phyloP scores from a whole-genome alignment of 2,329 filamentous ascomycete species.

The Phoma herbarum region DNA sequence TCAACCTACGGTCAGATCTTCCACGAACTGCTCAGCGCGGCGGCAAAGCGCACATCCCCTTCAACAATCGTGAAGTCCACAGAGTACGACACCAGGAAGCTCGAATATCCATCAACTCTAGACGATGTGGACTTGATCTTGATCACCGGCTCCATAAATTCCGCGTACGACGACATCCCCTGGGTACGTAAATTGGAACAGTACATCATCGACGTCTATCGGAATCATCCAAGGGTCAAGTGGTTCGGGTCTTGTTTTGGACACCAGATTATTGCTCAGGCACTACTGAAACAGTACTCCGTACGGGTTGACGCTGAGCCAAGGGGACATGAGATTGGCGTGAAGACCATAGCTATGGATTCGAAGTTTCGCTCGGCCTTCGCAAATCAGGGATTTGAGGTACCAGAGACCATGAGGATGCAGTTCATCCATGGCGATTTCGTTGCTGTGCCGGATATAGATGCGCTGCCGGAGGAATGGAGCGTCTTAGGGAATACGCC shows the following conservation, averaged over 20 bases:
- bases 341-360: constrained; percentile 32
- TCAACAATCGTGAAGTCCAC: constrained; percentile 35
- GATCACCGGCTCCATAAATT: constrained; percentile 52
- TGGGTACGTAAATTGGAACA: constrained; percentile 37
- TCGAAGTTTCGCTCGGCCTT: constrained; percentile 18
- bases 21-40: constrained; percentile 33
- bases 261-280: constrained; percentile 54
- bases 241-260: constrained; percentile 58
- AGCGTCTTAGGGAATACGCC: constrained; percentile 33
- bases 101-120: constrained; percentile 47
- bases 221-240: constrained; percentile 41
- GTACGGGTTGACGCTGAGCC: constrained; percentile 39
- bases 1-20: constrained; percentile 45
- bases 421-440: constrained; percentile 54
- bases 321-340: constrained; percentile 42
- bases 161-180: constrained; percentile 40
- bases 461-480: constrained; percentile 32
- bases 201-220: constrained; percentile 49
- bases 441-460: constrained; percentile 31
- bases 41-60: constrained; percentile 21
- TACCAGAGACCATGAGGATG: constrained; percentile 33
- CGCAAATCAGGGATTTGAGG: not conserved
- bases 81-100: constrained; percentile 49
- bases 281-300: constrained; percentile 45
- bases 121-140: constrained; percentile 50